Base-by-base conservation (phyloP, 2,329 filamentous ascomycete species). In the Colletotrichum sp. region DNA sequence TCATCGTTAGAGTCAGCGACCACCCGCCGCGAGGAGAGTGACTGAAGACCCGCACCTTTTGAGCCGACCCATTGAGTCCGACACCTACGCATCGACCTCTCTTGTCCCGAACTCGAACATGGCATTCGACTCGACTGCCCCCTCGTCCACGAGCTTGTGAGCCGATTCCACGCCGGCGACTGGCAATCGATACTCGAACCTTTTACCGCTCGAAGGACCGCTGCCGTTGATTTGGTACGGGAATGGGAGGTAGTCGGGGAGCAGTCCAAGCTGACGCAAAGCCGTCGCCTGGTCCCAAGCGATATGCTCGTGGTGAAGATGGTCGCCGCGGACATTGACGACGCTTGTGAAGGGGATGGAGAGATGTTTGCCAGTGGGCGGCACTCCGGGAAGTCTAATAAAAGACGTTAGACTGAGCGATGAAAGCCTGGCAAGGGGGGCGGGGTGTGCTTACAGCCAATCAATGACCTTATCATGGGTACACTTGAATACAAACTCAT, bases 231-330 rank as follows among this genome's bases (percentile, higher is more conserved):
- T 77, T 21, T 66, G 71, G 39, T 77, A 77, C 0, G 92, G 92
- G 76, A 92, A 94, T 0, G 90, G 89, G 0, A 95, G 86, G 77
- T 92, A 94, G 72, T 94, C 82, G 2, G 84, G 84, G 71, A 93
- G 79, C 60, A 92, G 78, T 0, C 90, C 92, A 4, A 92, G 80
- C 79, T 93, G 92, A 6, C 88, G 84, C n/a, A 94, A 83, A 10
- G 91, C 90, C 0, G 90, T 93, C 0, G 88, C 91, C 80, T 94
- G 92, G 72, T 94, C 93, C 93, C 93, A 94, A 12, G 89, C 87
- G 15, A 94, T 92, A 77, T 94, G 92, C 79, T 94, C 93, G 72
- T 93, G 91, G 75, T 90, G 92, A 1, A 94, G 82, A 3, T 90
- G 87, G 69, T 93, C 92, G 1, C 92, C 93, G 0, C 92, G 87